Base-by-base conservation (phyloP, 345 rosid species). In the Syzygium oleosum region DNA sequence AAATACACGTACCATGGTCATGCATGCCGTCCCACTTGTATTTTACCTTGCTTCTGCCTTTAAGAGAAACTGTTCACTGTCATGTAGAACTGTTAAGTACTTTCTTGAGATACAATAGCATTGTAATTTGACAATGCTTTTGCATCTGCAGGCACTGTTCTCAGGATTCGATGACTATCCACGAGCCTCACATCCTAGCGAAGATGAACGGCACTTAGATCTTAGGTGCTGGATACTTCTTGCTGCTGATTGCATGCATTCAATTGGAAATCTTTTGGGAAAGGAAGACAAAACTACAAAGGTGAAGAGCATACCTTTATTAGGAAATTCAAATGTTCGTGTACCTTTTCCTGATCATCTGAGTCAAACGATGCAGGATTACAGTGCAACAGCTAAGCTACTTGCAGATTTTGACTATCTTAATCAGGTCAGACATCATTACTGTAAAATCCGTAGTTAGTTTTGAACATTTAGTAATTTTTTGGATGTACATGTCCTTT, bases 171-270 rank as follows among this genome's bases (percentile, higher is more conserved):
- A 97, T 89, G 98, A 97, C 91, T 95, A 95, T 91, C 99, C 99
- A 6, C 98, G 98, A 86, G 98, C 99, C 87, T 97, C 99, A 86
- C 99, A 96, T 84, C 99, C 99, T 59, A 95, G 84, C 89, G 96
- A 91, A 54, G 97, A 97, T 84, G 99, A 97, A 90, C 96, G 93
- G 46, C 99, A 97, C 91, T 87, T 96, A 89, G 98, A 97, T 92
- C 99, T 97, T 85, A 95, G 99, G 91, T 95, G 98, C 86, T 97
- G 99, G 98, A 96, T 97, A 97, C 95, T 94, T 90, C 98, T 97
- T 86, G 98, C 97, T 10, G 98, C 98, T 85, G 95, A 94, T 65
- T 98, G 96, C 92, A 92, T 98, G 98, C 91, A 90, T 89, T 94
- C 96, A 85, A 94, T 97, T 90, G 56, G 88, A 12, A 90, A 90